A percentile compares a stretch with the other conserved stretches of the same genome.
Evolutionary conservation across 1,139 yeast genomes (phyloP).

Genomic region (Debaryomyces subglobosus): DNA sequence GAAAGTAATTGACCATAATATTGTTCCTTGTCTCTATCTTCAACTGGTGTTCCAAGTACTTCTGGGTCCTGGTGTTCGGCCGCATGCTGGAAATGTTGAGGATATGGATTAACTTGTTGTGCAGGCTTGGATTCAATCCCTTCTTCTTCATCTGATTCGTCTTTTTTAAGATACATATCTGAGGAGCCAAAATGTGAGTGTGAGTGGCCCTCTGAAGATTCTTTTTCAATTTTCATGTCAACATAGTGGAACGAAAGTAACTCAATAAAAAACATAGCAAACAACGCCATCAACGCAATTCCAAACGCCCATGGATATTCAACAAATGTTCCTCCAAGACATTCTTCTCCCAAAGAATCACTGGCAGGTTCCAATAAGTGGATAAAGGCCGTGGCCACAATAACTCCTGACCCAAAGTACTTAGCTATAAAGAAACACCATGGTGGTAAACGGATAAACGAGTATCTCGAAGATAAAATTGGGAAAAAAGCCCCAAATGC

Average conservation of each 20-base stretch:
- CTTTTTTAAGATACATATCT: constrained; percentile 30
- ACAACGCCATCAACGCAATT: constrained; percentile 42
- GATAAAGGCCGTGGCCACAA: constrained; percentile 85
- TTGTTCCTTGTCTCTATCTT: constrained; percentile 36
- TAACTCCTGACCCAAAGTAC: constrained; percentile 91
- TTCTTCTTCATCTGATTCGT: constrained; percentile 19
- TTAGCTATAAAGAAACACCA: constrained; percentile 73
- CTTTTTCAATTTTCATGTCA: constrained; percentile 35
- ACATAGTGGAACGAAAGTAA: constrained; percentile 56
- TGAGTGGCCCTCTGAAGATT: constrained; percentile 31
- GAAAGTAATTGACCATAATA: constrained; percentile 47
- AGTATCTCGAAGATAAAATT: constrained; percentile 55
- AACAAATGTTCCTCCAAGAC: constrained; percentile 37
- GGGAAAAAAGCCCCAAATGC: constrained; percentile 65
- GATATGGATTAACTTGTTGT: constrained; percentile 30
- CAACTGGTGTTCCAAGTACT: constrained; percentile 43
- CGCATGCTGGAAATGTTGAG: constrained; percentile 53
- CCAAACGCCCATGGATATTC: constrained; percentile 48
- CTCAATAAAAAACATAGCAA: constrained; percentile 55
- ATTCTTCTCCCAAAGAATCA: constrained; percentile 42
- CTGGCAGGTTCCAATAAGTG: constrained; percentile 83
- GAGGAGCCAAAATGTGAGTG: constrained; percentile 58
- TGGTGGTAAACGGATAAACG: constrained; percentile 55
- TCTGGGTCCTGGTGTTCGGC: constrained; percentile 58
- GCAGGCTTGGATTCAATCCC: constrained; percentile 18